A percentile compares a stretch with the other conserved stretches of the same genome.
phyloP scores from a whole-genome alignment of 1,284 basidiomycete genomes.

The Athelia sp. region DNA sequence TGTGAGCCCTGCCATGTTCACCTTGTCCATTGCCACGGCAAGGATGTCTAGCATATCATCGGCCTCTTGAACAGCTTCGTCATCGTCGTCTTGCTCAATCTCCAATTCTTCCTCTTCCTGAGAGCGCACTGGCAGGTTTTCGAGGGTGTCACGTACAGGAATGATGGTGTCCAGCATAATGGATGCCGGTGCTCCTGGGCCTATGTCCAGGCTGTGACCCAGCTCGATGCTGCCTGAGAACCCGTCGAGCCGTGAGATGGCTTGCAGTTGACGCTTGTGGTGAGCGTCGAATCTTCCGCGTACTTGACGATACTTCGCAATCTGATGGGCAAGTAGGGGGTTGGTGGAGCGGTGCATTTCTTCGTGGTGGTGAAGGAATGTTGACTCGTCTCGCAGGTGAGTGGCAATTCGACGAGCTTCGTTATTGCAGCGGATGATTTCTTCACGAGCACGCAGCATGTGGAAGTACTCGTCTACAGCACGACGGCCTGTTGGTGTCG shows the following conservation, averaged over 20 bases:
- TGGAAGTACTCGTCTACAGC: constrained; percentile 22
- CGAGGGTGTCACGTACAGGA: background rate
- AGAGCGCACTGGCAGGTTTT: background rate
- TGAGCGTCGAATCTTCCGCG: background rate
- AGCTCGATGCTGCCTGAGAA: background rate
- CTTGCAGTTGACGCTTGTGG: background rate
- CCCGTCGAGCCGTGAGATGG: background rate
- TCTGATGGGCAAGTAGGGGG: background rate
- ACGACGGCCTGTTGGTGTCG: constrained; percentile 7
- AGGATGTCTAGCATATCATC: too few relatives aligned
- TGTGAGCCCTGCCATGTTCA: background rate
- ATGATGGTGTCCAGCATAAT: background rate
- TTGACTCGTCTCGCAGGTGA: constrained; percentile 23
- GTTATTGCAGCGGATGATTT: constrained; percentile 25
- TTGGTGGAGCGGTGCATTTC: background rate
- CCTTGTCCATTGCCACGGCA: background rate
- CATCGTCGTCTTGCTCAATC: background rate
- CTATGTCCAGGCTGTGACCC: background rate
- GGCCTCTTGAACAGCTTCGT: too few relatives aligned
- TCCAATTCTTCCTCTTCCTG: background rate
- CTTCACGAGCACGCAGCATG: constrained; percentile 23
- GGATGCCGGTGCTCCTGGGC: background rate
- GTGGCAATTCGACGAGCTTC: constrained; percentile 25
- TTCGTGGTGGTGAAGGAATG: background rate
- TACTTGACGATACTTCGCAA: background rate